Percentiles rank a stretch among this genome's conserved stretches.
Evolutionary conservation across 352 stramenopile species (phyloP).

Genomic region (Phytophthora litchii): DNA sequence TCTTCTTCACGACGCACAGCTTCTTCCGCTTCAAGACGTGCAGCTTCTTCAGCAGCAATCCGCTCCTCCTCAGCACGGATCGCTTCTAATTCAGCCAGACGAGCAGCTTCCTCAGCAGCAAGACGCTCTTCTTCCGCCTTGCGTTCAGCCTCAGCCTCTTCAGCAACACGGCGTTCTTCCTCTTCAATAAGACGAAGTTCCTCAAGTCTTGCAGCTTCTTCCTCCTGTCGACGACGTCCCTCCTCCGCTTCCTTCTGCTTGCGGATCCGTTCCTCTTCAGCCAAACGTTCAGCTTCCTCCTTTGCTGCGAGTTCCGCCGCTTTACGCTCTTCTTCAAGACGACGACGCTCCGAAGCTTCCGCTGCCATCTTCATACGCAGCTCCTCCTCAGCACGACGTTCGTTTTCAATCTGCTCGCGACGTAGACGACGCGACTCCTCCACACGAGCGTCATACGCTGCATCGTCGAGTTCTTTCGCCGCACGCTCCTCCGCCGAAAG

Average conservation of each 20-base stretch:
- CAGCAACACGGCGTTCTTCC: conserved; percentile 35
- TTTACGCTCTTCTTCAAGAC: conserved; percentile 47
- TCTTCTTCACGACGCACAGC: conserved; percentile 31
- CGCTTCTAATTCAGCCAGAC: conserved; percentile 34
- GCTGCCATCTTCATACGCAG: conserved; percentile 57
- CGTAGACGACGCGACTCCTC: conserved; percentile 81
- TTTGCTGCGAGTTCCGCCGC: conserved; percentile 35
- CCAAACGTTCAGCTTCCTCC: conserved; percentile 37
- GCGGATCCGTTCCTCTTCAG: conserved; percentile 40
- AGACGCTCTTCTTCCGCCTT: conserved; percentile 38
- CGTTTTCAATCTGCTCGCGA: conserved; percentile 75
- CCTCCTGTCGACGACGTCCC: conserved; percentile 28
- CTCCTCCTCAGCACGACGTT: conserved; percentile 59
- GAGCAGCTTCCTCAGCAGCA: conserved; percentile 40
- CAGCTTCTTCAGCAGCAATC: conserved; percentile 27
- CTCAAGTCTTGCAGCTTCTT: conserved; percentile 31
- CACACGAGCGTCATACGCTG: conserved; percentile 79
- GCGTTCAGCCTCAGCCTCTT: conserved; percentile 39
- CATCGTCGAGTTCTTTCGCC: conserved; percentile 49
- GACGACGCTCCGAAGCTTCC: conserved; percentile 44
- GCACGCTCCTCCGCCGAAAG: conserved; percentile 67
- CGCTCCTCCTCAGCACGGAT: conserved; percentile 31
- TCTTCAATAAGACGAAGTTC: conserved; percentile 39
- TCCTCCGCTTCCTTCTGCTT: conserved; percentile 28
- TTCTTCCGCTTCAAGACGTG: conserved; percentile 23